Evolutionary conservation across 2,329 filamentous ascomycete species (phyloP).

Genomic region (Scytalidium lignicola): DNA sequence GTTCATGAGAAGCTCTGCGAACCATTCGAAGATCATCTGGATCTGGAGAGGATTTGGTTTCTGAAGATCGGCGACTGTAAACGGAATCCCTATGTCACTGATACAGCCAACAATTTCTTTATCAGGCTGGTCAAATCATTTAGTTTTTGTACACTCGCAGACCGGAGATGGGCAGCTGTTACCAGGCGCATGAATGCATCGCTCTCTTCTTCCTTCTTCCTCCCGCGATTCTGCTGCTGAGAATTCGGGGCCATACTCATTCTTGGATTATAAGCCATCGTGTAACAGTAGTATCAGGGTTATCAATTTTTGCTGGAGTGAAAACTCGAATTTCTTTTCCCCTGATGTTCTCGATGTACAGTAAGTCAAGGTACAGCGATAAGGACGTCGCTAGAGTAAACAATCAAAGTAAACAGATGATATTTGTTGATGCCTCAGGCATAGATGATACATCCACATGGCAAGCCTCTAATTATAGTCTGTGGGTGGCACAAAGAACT

Average conservation of each 20-base stretch:
- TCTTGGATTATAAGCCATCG: constrained; percentile 45
- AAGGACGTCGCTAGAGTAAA: neutral
- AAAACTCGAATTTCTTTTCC: neutral
- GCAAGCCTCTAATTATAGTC: no score
- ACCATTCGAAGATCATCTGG: constrained; percentile 97
- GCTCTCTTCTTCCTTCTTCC: constrained; percentile 52
- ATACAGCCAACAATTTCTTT: constrained; percentile 94
- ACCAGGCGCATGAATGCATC: constrained; percentile 54
- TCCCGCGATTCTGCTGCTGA: constrained; percentile 40
- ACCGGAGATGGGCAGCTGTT: constrained; percentile 15
- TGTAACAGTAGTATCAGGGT: constrained; percentile 1
- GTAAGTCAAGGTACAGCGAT: neutral
- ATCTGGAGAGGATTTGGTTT: constrained; percentile 94
- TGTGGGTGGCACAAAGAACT: no score
- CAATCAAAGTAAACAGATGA: neutral
- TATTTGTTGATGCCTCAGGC: neutral
- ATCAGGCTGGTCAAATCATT: constrained; percentile 37
- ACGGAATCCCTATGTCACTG: constrained; percentile 90
- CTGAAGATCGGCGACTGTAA: constrained; percentile 78
- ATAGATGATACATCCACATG: neutral
- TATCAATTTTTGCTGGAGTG: neutral
- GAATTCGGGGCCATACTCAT: constrained; percentile 45
- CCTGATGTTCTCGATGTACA: neutral
- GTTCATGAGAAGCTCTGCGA: constrained; percentile 90
- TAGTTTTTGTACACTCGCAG: constrained; percentile 3